These are phyloP conservation scores for Brassica incana DNA, from an alignment of 345 rosid species.

Conservation along the genomic window DNA sequence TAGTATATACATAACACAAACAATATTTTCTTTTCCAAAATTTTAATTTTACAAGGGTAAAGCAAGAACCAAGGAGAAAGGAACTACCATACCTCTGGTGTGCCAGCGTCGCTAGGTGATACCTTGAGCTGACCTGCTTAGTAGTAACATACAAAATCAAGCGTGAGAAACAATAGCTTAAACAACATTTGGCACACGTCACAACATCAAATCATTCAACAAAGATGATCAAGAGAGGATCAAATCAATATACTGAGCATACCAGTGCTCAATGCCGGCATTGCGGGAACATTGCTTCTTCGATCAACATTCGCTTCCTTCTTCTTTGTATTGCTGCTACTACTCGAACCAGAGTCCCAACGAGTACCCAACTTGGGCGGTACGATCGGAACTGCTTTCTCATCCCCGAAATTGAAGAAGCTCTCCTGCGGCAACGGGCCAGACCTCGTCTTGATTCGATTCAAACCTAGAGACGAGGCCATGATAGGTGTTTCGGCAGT, in stretches of 20 bases:
- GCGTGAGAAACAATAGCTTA: neutral
- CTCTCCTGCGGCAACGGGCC: constrained; percentile 81
- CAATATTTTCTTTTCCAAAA: neutral
- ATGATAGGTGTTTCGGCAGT: constrained; percentile 4
- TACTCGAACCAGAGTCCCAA: neutral
- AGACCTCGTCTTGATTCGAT: constrained; percentile 77
- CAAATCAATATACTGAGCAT: neutral
- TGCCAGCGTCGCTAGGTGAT: constrained; percentile 47
- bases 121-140: constrained; percentile 52
- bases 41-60: neutral
- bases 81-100: constrained; percentile 58
- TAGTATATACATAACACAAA: neutral
- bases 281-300: constrained; percentile 49
- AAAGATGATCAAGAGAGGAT: neutral
- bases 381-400: constrained; percentile 40
- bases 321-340: constrained; percentile 28
- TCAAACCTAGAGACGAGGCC: constrained; percentile 56
- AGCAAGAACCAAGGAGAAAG: neutral
- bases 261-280: constrained; percentile 40
- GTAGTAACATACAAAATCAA: constrained; percentile 27
- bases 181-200: neutral
- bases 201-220: neutral
- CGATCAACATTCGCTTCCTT: constrained; percentile 52
- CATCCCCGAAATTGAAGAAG: constrained; percentile 57
- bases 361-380: neutral